Percentiles rank a stretch among this genome's conserved stretches.
phyloP scores from a whole-genome alignment of 2,329 filamentous ascomycete species.

The Phialocephala sp. region DNA sequence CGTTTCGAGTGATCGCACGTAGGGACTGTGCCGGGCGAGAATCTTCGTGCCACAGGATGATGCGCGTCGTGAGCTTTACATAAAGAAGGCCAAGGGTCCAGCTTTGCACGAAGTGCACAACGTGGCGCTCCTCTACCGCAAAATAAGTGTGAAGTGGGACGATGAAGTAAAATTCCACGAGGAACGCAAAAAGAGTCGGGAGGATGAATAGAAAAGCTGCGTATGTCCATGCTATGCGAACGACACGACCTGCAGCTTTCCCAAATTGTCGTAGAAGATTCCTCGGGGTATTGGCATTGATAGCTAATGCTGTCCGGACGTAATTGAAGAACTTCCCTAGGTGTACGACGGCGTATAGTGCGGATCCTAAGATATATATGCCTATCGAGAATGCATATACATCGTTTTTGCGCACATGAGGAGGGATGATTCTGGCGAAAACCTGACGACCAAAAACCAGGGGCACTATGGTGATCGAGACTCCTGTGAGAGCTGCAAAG shows the following conservation, averaged over 20 bases:
- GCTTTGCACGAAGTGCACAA: constrained; percentile 85
- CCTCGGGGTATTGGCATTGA: constrained; percentile 38
- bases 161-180: constrained; percentile 88
- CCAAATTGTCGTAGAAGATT: constrained; percentile 35
- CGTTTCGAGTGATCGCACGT: constrained; percentile 72
- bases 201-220: constrained; percentile 76
- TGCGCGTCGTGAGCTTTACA: constrained; percentile 76
- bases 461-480: constrained; percentile 84
- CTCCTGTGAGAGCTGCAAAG: constrained; percentile 87
- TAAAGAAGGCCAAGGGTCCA: constrained; percentile 95
- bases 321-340: constrained; percentile 45
- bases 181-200: constrained; percentile 76
- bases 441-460: constrained; percentile 83
- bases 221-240: constrained; percentile 74
- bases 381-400: constrained; percentile 96
- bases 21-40: constrained; percentile 78
- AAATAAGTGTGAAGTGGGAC: constrained; percentile 65
- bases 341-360: constrained; percentile 66
- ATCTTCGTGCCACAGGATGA: constrained; percentile 70
- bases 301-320: constrained; percentile 37
- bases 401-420: constrained; percentile 81
- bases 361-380: constrained; percentile 76
- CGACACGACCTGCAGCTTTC: constrained; percentile 29
- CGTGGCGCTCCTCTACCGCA: constrained; percentile 58
- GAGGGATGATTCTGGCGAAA: constrained; percentile 74